A percentile compares a stretch with the other conserved stretches of the same genome.
Evolutionary conservation across 2,329 filamentous ascomycete species (phyloP).

Genomic region (Tolypocladium amazonense): DNA sequence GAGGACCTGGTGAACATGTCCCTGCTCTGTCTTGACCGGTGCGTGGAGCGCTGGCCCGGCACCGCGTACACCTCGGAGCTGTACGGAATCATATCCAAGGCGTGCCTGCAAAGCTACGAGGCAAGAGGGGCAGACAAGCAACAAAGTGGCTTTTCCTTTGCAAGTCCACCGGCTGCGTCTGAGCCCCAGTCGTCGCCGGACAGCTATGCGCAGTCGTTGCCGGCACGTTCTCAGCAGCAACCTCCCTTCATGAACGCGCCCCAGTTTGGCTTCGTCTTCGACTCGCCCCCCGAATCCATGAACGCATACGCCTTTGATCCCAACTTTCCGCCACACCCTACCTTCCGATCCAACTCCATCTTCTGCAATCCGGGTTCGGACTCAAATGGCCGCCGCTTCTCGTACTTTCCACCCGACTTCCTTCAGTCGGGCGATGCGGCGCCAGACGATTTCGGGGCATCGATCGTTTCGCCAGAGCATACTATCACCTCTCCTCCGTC

Average conservation of each 20-base stretch:
- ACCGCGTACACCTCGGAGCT: slow-evolving; percentile 75
- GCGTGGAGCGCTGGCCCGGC: slow-evolving; percentile 84
- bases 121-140: slow-evolving; percentile 25
- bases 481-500: slow-evolving; percentile 15
- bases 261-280: slow-evolving; percentile 49
- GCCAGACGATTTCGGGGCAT: slow-evolving; percentile 23
- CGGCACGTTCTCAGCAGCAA: slow-evolving; percentile 18
- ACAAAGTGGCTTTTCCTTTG: slow-evolving; percentile 17
- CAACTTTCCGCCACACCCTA: slow-evolving; percentile 35
- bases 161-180: slow-evolving; percentile 20
- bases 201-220: slow-evolving; percentile 9
- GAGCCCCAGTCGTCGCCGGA: slow-evolving; percentile 22
- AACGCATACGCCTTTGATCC: slow-evolving; percentile 33
- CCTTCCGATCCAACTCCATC: slow-evolving; percentile 57
- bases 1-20: slow-evolving; percentile 64
- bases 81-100: slow-evolving; percentile 75
- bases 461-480: slow-evolving; percentile 18
- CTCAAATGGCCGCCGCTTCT: slow-evolving; percentile 45
- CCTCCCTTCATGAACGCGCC: slow-evolving; percentile 35
- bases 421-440: slow-evolving; percentile 19
- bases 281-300: slow-evolving; percentile 43
- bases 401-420: slow-evolving; percentile 52
- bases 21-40: slow-evolving; percentile 68
- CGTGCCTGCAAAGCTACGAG: slow-evolving; percentile 83
- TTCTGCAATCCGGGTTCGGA: slow-evolving; percentile 49